phyloP scores from a whole-genome alignment of 352 stramenopile species.

The Phytophthora litchii region DNA sequence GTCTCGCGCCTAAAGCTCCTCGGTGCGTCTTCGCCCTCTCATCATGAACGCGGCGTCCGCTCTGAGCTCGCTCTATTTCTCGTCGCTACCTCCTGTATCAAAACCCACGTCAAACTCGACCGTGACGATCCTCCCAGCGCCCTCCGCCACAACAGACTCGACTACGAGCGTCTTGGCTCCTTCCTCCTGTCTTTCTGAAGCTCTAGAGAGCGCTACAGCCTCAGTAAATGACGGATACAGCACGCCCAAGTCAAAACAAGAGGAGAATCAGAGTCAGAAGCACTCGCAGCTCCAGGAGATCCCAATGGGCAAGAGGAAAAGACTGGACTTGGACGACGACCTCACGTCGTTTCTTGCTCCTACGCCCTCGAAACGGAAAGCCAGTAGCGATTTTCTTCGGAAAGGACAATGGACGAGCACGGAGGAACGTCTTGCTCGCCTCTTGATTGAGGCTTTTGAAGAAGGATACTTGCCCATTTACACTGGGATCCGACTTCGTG shows the following conservation, averaged over 20 bases:
- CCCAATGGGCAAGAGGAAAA: constrained; percentile 47
- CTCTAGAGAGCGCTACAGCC: constrained; percentile 4
- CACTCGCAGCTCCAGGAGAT: no score
- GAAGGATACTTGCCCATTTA: constrained; percentile 78
- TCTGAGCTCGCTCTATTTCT: constrained; percentile 16
- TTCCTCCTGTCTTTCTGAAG: neutral
- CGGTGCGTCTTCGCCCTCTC: neutral
- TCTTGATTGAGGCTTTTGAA: constrained; percentile 77
- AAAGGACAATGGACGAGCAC: constrained; percentile 80
- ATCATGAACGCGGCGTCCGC: constrained; percentile 23
- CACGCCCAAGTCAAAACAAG: constrained; percentile 32
- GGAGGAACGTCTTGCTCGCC: constrained; percentile 60
- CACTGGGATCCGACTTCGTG: constrained; percentile 72
- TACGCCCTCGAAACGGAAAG: constrained; percentile 50
- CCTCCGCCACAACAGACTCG: neutral
- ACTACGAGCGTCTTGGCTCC: neutral
- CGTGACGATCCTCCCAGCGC: constrained; percentile 12
- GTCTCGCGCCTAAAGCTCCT: constrained; percentile 14
- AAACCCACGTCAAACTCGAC: constrained; percentile 16
- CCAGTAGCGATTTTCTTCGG: constrained; percentile 65
- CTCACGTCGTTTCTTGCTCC: constrained; percentile 3
- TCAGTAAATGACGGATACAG: constrained; percentile 22
- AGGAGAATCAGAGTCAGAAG: constrained; percentile 22
- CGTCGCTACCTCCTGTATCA: constrained; percentile 4
- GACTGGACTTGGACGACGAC: constrained; percentile 18